phyloP scores from a whole-genome alignment of 192 early-diverging fungal species.

The Backusella macrospora region DNA sequence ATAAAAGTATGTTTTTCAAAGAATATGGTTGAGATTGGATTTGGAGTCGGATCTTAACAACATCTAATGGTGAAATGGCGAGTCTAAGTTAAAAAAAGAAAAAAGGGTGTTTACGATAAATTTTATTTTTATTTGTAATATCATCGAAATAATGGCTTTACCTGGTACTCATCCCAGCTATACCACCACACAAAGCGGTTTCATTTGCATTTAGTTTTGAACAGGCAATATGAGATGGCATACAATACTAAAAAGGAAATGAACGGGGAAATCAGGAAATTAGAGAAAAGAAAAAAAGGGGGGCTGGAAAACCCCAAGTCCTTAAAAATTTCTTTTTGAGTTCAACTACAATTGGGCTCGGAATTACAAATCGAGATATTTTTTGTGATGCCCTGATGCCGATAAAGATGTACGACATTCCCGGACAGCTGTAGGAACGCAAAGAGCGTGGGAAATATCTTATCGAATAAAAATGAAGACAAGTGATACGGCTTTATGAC shows the following conservation, averaged over 20 bases:
- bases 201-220: slow-evolving; percentile 34
- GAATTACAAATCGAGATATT: not conserved
- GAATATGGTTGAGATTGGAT: slow-evolving; percentile 34
- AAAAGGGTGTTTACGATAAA: not conserved
- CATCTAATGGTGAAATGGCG: slow-evolving; percentile 89
- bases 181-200: slow-evolving; percentile 54
- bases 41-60: slow-evolving; percentile 89
- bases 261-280: slow-evolving; percentile 14
- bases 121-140: no score
- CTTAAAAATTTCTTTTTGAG: slow-evolving; percentile 13
- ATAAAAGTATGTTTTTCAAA: not conserved
- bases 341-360: not conserved
- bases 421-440: no score
- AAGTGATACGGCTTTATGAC: no score
- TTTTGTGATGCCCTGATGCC: no score
- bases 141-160: not conserved
- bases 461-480: no score
- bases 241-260: not conserved
- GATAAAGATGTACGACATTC: no score
- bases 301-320: not conserved
- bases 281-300: not conserved
- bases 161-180: slow-evolving; percentile 50
- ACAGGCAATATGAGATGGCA: slow-evolving; percentile 37
- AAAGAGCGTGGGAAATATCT: no score
- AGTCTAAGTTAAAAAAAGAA: slow-evolving; percentile 54